Evolutionary conservation across 1,139 yeast species (phyloP), one percentile per base, ranked within the genome.

Genomic region (Pneumocystis sp.): DNA sequence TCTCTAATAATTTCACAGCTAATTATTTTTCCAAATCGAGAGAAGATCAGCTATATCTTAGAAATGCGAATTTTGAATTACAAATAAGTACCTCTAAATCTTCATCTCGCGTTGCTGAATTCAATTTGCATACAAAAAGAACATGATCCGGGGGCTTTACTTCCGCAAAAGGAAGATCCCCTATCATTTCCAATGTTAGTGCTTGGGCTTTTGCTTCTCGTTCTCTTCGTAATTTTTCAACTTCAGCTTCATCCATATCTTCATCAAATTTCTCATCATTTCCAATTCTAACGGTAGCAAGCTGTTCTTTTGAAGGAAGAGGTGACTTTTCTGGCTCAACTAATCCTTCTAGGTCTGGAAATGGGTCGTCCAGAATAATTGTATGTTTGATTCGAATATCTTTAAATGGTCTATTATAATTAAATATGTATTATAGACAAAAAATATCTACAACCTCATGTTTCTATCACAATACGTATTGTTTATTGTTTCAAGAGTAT

Each of bases 131-230:
- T 1, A 85, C 80, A 71, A 85, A 85, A 19, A 85, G 71, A 1
- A 84, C 83, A 62, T 78, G 79, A 65, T 86, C 89, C 63, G 84
- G 80, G 0, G 90, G 90, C 68, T 80, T 79, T 37, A 80, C 81
- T 29, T 80, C 80, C 3, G 86, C 84, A 65, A 78, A 77, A 0
- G 86, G 85, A n/a, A 85, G 70, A 69, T 85, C 89, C 0, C 88
- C 89, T 61, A 85, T 76, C 68, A 85, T 75, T 69, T 85, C 89
- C 63, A 85, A 75, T 0, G 88, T 81, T 57, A 85, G 71, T 3
- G 88, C 87, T 66, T 82, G 82, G 0, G 83, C 75, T 34, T 78
- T 74, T 0, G 83, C 80, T 59, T 78, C 80, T 34, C 75, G 73
- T 10, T 76, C 77, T 19, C 69, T 64, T 19, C 70, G 69, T 44